Evolutionary conservation across 2,329 filamentous ascomycete species (phyloP), one percentile per base, ranked within the genome.

Genomic region (Clarireedia sp.): DNA sequence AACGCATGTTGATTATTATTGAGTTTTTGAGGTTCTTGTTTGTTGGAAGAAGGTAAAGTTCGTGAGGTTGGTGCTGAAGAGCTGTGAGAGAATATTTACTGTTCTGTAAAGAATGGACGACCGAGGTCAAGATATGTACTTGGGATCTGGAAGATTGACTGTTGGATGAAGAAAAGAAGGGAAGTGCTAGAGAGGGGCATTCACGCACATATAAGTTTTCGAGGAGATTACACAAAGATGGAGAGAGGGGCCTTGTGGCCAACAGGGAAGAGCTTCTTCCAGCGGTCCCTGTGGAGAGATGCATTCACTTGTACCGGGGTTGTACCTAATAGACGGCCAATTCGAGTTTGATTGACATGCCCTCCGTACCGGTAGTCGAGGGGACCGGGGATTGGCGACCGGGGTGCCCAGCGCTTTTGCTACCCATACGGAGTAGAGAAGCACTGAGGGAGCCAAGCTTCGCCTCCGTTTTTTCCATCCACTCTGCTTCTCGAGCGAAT

Each of bases 41-140:
- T 19, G 7, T 33, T 54, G 60, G 23, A 48, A 51, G 51, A 48
- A 23, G 21, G 24, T 46, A 23, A 46, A 46, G 23, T 26, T 46
- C 23, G 43, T 46, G 7, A 46, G 6, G 21, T 43, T 16, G 54
- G 52, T 57, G 62, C 57, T 63, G 60, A 62, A 62, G 54, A 63
- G 60, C 61, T 44, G 56, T 56, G 41, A 54, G 53, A 51, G 54
- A 54, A 51, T 45, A 21, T 47, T 51, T 37, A 44, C 33, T 50
- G 17, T 62, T 65, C 56, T 64, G 49, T 59, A 62, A 67, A 66
- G 66, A 67, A 64, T 66, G 64, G 63, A 66, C 64, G 65, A 67
- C 66, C 65, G 63, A 62, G 64, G 66, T 68, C 65, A 66, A 65
- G 57, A 47, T 54, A 36, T 50, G 50, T 57, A 43, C 54, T 46